phyloP scores from a whole-genome alignment of 768 basidiomycete species.

The Suillus paluster region DNA sequence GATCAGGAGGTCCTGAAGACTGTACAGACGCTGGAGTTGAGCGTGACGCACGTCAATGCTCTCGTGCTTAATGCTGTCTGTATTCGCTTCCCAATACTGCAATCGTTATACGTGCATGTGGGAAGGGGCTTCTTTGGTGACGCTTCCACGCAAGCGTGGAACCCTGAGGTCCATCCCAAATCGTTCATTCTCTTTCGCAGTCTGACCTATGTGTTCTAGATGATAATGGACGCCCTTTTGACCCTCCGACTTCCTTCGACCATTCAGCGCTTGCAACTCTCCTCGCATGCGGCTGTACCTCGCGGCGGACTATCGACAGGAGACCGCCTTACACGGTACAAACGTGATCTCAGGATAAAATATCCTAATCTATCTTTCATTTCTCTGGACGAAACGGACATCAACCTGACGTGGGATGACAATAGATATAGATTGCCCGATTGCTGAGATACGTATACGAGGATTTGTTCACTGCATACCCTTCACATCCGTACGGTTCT shows the following conservation, averaged over 20 bases:
- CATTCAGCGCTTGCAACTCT: conserved; percentile 5
- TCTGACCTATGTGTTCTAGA: conserved; percentile 1
- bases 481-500: background rate
- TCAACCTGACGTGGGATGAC: conserved; percentile 5
- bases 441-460: background rate
- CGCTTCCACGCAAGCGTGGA: background rate
- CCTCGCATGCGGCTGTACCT: background rate
- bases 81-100: conserved; percentile 5
- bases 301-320: background rate
- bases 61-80: conserved; percentile 6
- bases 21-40: conserved; percentile 5
- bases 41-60: conserved; percentile 5
- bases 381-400: conserved; percentile 10
- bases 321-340: background rate
- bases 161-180: conserved; percentile 5
- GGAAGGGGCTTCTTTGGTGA: background rate
- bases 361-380: conserved; percentile 8
- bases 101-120: conserved; percentile 6
- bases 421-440: background rate
- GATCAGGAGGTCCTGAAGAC: conserved; percentile 1
- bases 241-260: conserved; percentile 7
- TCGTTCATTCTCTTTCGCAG: background rate
- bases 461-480: too few relatives aligned
- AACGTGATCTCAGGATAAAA: background rate
- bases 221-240: conserved; percentile 2